Evolutionary conservation across 352 stramenopile genomes (phyloP).

Genomic region (Phytophthora ohioensis): DNA sequence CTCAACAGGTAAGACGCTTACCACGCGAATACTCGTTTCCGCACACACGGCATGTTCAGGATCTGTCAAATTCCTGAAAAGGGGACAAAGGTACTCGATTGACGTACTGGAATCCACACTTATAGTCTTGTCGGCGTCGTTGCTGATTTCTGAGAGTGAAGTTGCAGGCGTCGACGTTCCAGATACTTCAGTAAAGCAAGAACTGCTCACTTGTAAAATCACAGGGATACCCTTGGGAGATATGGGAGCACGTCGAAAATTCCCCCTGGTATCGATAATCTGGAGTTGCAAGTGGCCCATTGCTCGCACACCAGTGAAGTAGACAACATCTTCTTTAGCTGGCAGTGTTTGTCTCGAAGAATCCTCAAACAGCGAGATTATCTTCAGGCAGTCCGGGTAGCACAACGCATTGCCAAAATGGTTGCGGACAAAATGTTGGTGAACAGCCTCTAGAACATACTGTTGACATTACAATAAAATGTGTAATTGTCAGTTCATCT

Average conservation of each 20-base stretch:
- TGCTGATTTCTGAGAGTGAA: background rate
- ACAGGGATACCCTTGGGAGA: constrained; percentile 38
- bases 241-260: constrained; percentile 13
- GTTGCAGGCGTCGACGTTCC: background rate
- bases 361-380: constrained; percentile 56
- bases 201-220: constrained; percentile 44
- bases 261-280: constrained; percentile 19
- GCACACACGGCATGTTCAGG: background rate
- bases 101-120: background rate
- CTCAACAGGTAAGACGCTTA: constrained; percentile 31
- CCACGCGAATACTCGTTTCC: constrained; percentile 34
- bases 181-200: constrained; percentile 27
- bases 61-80: constrained; percentile 15
- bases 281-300: constrained; percentile 47
- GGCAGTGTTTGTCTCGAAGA: constrained; percentile 16
- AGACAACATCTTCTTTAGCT: constrained; percentile 34
- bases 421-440: constrained; percentile 69
- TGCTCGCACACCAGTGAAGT: constrained; percentile 35
- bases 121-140: constrained; percentile 9
- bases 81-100: constrained; percentile 39
- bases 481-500: background rate
- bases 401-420: constrained; percentile 49
- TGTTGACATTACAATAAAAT: constrained; percentile 10
- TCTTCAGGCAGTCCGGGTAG: constrained; percentile 44
- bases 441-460: constrained; percentile 57